phyloP scores from a whole-genome alignment of 306 rosid genomes.

The Begonia masoniana region DNA sequence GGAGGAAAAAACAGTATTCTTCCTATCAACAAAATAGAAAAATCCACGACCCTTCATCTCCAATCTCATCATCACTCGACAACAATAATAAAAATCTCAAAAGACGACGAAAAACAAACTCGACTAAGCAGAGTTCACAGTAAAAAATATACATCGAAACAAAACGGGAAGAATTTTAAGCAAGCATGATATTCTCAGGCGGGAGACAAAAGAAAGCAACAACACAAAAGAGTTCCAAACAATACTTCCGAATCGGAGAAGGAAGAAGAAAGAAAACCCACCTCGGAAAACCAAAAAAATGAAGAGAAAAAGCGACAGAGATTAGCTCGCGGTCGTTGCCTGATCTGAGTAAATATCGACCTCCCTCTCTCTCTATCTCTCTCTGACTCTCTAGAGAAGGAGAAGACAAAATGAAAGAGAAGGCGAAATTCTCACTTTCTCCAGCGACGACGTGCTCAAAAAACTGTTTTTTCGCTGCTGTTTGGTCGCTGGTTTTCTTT shows the following conservation, averaged over 20 bases:
- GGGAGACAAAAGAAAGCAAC: neutral
- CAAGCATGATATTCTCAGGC: neutral
- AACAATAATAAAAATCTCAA: too few species aligned
- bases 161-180: neutral
- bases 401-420: neutral
- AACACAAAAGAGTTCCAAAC: neutral
- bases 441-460: neutral
- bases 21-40: too few species aligned
- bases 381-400: neutral
- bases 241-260: neutral
- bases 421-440: neutral
- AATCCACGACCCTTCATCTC: too few species aligned
- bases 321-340: slow-evolving; percentile 3
- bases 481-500: neutral
- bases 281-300: slow-evolving; percentile 2
- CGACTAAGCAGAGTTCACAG: neutral
- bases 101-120: too few species aligned
- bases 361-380: neutral
- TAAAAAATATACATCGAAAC: too few species aligned
- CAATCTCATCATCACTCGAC: too few species aligned
- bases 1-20: too few species aligned
- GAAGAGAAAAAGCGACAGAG: slow-evolving; percentile 2
- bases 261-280: neutral
- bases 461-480: neutral
- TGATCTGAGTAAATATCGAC: slow-evolving; percentile 8